phyloP scores from a whole-genome alignment of 208 protist species.

The Leishmania turanica region DNA sequence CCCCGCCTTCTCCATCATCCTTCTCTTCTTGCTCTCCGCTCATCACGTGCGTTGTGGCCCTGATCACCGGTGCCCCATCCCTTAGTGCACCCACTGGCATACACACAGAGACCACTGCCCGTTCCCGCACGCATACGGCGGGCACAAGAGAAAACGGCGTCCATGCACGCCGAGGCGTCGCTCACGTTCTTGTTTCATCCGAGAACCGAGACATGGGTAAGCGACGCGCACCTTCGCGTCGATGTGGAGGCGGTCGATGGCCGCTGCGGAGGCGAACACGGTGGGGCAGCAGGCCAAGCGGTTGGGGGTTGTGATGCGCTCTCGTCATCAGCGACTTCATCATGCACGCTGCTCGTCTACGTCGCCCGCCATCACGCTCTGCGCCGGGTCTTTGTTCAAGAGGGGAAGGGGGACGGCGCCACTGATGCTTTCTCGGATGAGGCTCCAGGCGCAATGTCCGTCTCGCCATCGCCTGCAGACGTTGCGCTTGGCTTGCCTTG shows the following conservation, averaged over 20 bases:
- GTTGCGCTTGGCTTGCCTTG: not conserved
- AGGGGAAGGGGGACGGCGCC: not conserved
- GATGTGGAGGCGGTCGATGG: not conserved
- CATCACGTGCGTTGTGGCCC: not conserved
- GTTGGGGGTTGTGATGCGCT: not conserved
- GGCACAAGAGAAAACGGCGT: not conserved
- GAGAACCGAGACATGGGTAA: conserved; percentile 3
- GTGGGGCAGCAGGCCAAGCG: not conserved
- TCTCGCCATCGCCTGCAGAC: not conserved
- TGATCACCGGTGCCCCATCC: not conserved
- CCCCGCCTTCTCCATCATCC: not conserved
- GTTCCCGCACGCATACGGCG: not conserved
- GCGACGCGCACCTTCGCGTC: conserved; percentile 11
- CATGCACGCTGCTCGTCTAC: conserved; percentile 20
- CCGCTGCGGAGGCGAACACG: not conserved
- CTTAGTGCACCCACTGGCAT: not conserved
- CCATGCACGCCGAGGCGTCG: conserved; percentile 20
- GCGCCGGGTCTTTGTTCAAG: conserved; percentile 8
- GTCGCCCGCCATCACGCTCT: conserved; percentile 13
- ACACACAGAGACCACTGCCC: not conserved
- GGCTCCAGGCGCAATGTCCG: not conserved
- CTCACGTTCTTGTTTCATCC: conserved; percentile 16
- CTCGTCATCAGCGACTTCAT: not conserved
- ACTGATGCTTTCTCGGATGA: not conserved
- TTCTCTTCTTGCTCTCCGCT: not conserved